Evolutionary conservation across 2,329 filamentous ascomycete genomes (phyloP), one percentile per base, ranked within the genome.

Genomic region (Xylaria digitata): DNA sequence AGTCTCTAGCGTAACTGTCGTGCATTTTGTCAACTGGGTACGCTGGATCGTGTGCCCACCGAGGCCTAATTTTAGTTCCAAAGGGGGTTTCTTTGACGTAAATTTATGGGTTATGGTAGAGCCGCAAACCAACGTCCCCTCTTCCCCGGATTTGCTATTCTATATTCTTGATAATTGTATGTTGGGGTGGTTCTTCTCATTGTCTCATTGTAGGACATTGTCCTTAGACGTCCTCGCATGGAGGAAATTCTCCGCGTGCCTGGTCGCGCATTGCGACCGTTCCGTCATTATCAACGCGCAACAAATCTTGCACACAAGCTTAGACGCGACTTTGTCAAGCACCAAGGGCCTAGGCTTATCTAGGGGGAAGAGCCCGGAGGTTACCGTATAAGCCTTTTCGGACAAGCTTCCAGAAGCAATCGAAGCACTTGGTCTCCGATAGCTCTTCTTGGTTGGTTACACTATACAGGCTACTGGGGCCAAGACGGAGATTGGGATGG

Each of bases 321-420:
- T 8, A 32, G 26, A 54, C 52, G 17, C 52, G 6, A 23, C 53
- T 26, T 19, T n/a, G 21, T 30, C 37, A 42, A 26, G 21, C 53
- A 30, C 53, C 26, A 23, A 17, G 15, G 11, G 53, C 48, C 7
- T 42, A 61, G 37, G 9, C 11, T 40, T 15, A 4, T 26, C n/a
- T 42, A n/a, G 45, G 32, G 32, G n/a, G 9, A 23, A 23, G 46
- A 19, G 40, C n/a, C 32, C 4, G 17, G 19, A 30, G 26, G 50
- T 40, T 46, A 46, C 52, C 49, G 7, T n/a, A 19, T 6, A 60
- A n/a, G 42, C 40, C 21, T 30, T 26, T 40, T 61, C 57, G 43
- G 56, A 42, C 45, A 65, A 48, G 50, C 52, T 65, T 56, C 45
- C 40, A 55, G 62, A 61, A 65, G 61, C 30, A 67, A 53, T 61